Percentiles rank a stretch among this genome's conserved stretches.
These are phyloP conservation scores for Marasmius fiardii DNA, from an alignment of 1,284 basidiomycete genomes.

Conservation along the genomic window DNA sequence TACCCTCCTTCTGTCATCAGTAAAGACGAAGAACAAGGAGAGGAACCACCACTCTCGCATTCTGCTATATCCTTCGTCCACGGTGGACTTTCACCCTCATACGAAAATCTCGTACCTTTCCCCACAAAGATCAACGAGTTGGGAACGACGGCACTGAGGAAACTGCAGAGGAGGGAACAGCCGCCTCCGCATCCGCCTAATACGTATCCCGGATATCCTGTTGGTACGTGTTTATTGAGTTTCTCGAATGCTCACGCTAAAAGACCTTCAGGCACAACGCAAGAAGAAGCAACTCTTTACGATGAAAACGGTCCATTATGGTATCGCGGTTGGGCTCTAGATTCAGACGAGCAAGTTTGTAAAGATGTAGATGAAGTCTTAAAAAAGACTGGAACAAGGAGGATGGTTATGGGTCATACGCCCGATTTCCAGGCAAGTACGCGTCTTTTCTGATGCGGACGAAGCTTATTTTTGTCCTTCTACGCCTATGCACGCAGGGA, in stretches of 20 bases:
- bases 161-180: slow-evolving; percentile 56
- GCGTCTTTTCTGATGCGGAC: neutral
- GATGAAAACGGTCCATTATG: slow-evolving; percentile 78
- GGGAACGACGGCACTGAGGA: slow-evolving; percentile 61
- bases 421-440: slow-evolving; percentile 72
- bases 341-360: slow-evolving; percentile 69
- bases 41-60: slow-evolving; percentile 54
- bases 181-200: slow-evolving; percentile 80
- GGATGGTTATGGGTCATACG: slow-evolving; percentile 95
- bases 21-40: slow-evolving; percentile 28
- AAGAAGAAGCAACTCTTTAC: slow-evolving; percentile 71
- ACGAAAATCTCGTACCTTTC: slow-evolving; percentile 71
- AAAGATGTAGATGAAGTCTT: slow-evolving; percentile 66
- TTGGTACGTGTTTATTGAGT: slow-evolving; percentile 27
- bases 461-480: neutral
- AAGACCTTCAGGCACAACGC: slow-evolving; percentile 52
- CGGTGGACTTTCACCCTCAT: slow-evolving; percentile 79
- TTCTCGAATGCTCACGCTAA: neutral
- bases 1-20: slow-evolving; percentile 48
- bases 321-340: slow-evolving; percentile 88
- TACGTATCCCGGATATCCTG: slow-evolving; percentile 75
- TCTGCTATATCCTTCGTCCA: slow-evolving; percentile 85
- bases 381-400: slow-evolving; percentile 69
- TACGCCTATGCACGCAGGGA: slow-evolving; percentile 42
- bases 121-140: slow-evolving; percentile 78